Evolutionary conservation across 1,284 basidiomycete genomes (phyloP), one percentile per base, ranked within the genome.

Genomic region (Sphaerobolus stellatus): DNA sequence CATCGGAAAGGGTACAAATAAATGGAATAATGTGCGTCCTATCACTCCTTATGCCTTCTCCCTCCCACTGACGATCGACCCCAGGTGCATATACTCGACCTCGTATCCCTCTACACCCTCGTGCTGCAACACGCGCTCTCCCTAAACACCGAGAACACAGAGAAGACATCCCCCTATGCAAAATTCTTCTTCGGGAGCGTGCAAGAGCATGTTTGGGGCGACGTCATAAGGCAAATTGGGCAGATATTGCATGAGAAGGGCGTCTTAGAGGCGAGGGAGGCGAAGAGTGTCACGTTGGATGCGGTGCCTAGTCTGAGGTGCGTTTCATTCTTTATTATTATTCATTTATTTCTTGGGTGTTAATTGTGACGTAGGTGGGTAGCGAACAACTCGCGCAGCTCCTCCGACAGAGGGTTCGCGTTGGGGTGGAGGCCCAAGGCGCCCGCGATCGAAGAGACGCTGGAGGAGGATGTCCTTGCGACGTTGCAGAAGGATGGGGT

Each of bases 1-100:
- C 48, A 49, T 63, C 29, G 62, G 62, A 14, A 59, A 64, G 40
- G 62, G 61, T 6, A 61, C 57, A 30, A 62, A 62, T 53, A 38
- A 48, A 28, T 61, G 58, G 56, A 56, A 47, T 49, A 56, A 61
- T 50, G 52, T 45, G 48, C 50, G 33, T 16, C 36, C 33, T 22
- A 29, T n/a, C 9, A 16, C 18, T 22, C 8, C 43, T 40, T 20
- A 13, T 5, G 6, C 25, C 9, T 27, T 18, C 44, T 1, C 16
- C 28, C n/a, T 43, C 45, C 13, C 18, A 22, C n/a, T 16, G 14
- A 6, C 51, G 2, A 25, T 47, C 7, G 31, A 18, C 5, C 36
- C 24, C 22, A 57, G 58, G 58, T 61, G 8, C 57, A 65, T 30
- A 58, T 64, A 18, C 52, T 53, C 20, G 63, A 64, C 49, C 56